Conservation (phyloP, 805 yeast species). For the Sugiyamaella chiloensis region DNA sequence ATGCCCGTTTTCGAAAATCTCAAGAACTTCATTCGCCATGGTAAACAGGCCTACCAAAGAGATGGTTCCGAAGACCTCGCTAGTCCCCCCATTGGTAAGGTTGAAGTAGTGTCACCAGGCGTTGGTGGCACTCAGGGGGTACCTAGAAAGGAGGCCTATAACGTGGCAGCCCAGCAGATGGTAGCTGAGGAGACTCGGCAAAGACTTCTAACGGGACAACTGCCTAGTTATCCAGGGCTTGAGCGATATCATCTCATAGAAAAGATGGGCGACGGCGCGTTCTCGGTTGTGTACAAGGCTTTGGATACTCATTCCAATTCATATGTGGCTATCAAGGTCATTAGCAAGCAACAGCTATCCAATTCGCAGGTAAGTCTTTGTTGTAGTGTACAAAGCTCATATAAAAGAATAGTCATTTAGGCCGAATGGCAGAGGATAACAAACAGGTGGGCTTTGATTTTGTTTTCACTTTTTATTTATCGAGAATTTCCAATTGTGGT, state of each 20-base stretch:
- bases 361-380: constrained; percentile 33
- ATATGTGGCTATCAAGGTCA: constrained; percentile 71
- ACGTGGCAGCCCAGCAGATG: constrained; percentile 37
- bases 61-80: constrained; percentile 1
- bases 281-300: constrained; percentile 80
- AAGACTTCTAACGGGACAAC: constrained; percentile 19
- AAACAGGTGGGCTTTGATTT: constrained; percentile 13
- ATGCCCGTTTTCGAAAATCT: constrained; percentile 39
- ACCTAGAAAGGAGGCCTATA: constrained; percentile 31
- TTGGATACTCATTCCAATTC: constrained; percentile 42
- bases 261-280: constrained; percentile 71
- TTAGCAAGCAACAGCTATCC: constrained; percentile 54
- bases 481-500: too few species aligned
- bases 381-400: constrained; percentile 3
- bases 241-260: constrained; percentile 37
- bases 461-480: background rate
- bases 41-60: constrained; percentile 47
- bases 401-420: constrained; percentile 2
- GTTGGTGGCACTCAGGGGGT: constrained; percentile 6
- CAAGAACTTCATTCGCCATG: constrained; percentile 61
- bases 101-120: background rate
- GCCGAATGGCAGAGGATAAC: constrained; percentile 5
- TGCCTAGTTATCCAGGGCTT: constrained; percentile 40
- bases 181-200: constrained; percentile 39
- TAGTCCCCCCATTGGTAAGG: background rate